These are phyloP conservation scores for Amanita inopinata DNA, from an alignment of 768 basidiomycete species.

Conservation along the genomic window DNA sequence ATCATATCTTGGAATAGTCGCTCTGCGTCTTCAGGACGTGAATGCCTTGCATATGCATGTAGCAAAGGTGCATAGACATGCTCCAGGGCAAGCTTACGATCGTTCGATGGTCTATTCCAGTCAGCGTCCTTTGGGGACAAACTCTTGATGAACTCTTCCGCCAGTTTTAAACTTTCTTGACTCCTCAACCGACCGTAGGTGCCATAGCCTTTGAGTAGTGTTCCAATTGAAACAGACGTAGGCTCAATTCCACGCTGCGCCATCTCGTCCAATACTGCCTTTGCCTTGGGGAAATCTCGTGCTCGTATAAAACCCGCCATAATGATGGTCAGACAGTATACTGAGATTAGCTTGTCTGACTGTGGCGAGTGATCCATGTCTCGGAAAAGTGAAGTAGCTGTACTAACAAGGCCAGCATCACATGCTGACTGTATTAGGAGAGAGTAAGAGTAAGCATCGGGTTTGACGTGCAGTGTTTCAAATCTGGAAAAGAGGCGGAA, in stretches of 20 bases:
- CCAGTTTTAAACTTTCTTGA: slow-evolving; percentile 43
- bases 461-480: slow-evolving; percentile 33
- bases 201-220: slow-evolving; percentile 45
- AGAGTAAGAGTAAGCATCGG: slow-evolving; percentile 58
- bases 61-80: slow-evolving; percentile 57
- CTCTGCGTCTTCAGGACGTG: slow-evolving; percentile 43
- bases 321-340: slow-evolving; percentile 63
- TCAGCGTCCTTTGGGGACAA: slow-evolving; percentile 29
- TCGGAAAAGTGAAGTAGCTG: slow-evolving; percentile 56
- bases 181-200: slow-evolving; percentile 39
- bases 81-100: slow-evolving; percentile 36
- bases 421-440: slow-evolving; percentile 76
- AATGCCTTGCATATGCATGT: slow-evolving; percentile 33
- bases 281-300: slow-evolving; percentile 45
- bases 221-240: slow-evolving; percentile 54
- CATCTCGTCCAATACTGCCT: slow-evolving; percentile 67
- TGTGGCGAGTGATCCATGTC: slow-evolving; percentile 50
- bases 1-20: slow-evolving; percentile 44
- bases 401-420: slow-evolving; percentile 53
- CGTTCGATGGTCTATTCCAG: slow-evolving; percentile 31
- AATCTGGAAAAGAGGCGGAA: slow-evolving; percentile 52
- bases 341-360: slow-evolving; percentile 32
- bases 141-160: slow-evolving; percentile 53
- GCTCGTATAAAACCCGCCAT: slow-evolving; percentile 61
- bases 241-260: slow-evolving; percentile 51